Evolutionary conservation across 495 filamentous ascomycete species (phyloP).

Genomic region (Penicillium mononematosum): DNA sequence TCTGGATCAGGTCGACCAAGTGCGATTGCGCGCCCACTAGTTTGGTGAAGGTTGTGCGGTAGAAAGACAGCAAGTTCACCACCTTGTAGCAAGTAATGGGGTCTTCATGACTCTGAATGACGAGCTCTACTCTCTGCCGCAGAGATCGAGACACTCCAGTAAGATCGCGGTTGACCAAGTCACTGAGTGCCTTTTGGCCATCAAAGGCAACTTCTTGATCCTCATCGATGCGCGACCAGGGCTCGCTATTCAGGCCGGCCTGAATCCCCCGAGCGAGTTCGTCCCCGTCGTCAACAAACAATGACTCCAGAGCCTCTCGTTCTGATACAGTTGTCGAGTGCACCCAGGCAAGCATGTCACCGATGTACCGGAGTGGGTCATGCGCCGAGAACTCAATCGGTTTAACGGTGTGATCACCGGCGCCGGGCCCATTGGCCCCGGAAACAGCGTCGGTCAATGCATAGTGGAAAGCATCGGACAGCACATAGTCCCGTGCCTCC

Average conservation of each 20-base stretch:
- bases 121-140: constrained; percentile 81
- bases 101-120: constrained; percentile 89
- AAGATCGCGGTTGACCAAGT: constrained; percentile 84
- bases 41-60: constrained; percentile 77
- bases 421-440: constrained; percentile 23
- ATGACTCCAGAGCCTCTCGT: constrained; percentile 82
- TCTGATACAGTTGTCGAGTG: constrained; percentile 94
- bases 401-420: constrained; percentile 59
- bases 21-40: constrained; percentile 68
- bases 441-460: constrained; percentile 74
- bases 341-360: constrained; percentile 97
- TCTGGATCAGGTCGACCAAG: constrained; percentile 65
- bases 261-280: constrained; percentile 84
- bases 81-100: constrained; percentile 85
- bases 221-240: constrained; percentile 67
- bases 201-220: constrained; percentile 70
- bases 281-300: constrained; percentile 91
- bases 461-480: constrained; percentile 88
- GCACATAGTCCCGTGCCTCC: constrained; percentile 80
- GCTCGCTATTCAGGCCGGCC: constrained; percentile 80
- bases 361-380: constrained; percentile 87
- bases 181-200: constrained; percentile 76
- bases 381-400: constrained; percentile 94
- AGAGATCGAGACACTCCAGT: constrained; percentile 73
- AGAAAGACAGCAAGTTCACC: constrained; percentile 84